These are phyloP conservation scores for Suillus lakei DNA, from an alignment of 768 basidiomycete genomes.

Conservation along the genomic window DNA sequence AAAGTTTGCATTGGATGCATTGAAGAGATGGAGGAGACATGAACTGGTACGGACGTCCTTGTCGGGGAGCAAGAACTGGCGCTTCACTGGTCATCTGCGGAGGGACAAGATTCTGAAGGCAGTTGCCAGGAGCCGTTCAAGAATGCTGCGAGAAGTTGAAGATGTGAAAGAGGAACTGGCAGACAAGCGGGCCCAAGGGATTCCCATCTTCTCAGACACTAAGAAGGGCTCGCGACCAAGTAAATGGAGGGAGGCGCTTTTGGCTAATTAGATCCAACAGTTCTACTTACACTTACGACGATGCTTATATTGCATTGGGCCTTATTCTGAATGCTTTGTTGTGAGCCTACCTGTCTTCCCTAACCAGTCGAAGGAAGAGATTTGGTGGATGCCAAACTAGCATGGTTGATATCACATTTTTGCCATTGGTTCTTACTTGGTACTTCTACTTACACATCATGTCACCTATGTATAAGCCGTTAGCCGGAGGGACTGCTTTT, in stretches of 20 bases:
- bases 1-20: constrained; percentile 51
- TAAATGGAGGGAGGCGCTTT: not conserved
- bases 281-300: not conserved
- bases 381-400: not conserved
- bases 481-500: not conserved
- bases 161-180: constrained; percentile 39
- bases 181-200: constrained; percentile 28
- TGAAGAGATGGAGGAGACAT: constrained; percentile 36
- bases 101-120: constrained; percentile 55
- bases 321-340: not conserved
- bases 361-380: not conserved
- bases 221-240: not conserved
- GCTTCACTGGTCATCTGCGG: constrained; percentile 44
- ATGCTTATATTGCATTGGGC: not conserved
- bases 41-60: constrained; percentile 42
- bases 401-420: not conserved
- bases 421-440: not conserved
- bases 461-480: too few relatives aligned
- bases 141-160: constrained; percentile 45
- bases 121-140: constrained; percentile 51
- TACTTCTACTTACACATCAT: not conserved
- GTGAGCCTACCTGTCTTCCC: not conserved
- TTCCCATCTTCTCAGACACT: constrained; percentile 25
- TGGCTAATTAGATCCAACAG: not conserved
- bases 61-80: constrained; percentile 42